These are phyloP conservation scores for Fusarium sp. DNA, from an alignment of 2,329 filamentous ascomycete genomes.

Conservation along the genomic window DNA sequence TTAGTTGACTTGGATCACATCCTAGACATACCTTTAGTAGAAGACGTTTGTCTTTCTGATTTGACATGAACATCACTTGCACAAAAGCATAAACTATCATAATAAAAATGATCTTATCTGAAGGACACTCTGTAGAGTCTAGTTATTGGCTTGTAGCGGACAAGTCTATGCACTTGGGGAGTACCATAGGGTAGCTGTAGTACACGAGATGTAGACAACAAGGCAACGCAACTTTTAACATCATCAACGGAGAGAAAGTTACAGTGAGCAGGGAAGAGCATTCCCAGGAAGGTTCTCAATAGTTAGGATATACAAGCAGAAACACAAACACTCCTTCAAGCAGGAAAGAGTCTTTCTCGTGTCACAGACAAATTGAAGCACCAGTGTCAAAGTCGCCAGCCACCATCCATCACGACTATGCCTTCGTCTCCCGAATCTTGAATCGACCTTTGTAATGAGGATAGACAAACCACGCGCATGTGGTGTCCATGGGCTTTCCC, in stretches of 20 bases:
- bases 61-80: not conserved
- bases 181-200: not conserved
- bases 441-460: conserved; percentile 5
- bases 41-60: not conserved
- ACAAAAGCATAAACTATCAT: not conserved
- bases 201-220: not conserved
- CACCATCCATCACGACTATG: not conserved
- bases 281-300: not conserved
- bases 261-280: not conserved
- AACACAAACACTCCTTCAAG: not conserved
- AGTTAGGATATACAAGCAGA: not conserved
- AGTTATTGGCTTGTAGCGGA: not conserved
- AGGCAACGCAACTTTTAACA: not conserved
- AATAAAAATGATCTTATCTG: not conserved
- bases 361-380: not conserved
- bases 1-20: not conserved
- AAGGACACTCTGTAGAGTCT: not conserved
- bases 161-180: not conserved
- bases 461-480: conserved; percentile 9
- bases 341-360: not conserved
- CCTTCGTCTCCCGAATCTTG: not conserved
- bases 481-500: conserved; percentile 5
- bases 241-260: not conserved
- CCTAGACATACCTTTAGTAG: not conserved
- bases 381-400: not conserved